Percentiles rank a stretch among this genome's conserved stretches.
Evolutionary conservation across 192 early-diverging fungal genomes (phyloP).

Genomic region (Borealophlyctis nickersoniae): DNA sequence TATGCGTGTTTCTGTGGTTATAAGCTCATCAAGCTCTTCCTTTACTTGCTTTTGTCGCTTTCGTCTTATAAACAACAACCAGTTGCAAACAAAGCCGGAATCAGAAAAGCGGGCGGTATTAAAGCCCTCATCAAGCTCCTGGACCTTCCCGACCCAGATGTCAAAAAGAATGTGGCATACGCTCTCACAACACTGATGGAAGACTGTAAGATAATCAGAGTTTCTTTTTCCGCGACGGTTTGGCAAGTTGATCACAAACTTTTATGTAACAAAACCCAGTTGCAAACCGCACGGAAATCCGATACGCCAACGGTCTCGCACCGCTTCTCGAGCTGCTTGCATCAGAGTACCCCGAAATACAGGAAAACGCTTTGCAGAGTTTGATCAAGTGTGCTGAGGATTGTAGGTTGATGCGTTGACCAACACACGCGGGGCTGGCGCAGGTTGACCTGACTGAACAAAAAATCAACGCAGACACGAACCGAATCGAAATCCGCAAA

Average conservation of each 20-base stretch:
- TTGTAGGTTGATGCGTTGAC: constrained; percentile 20
- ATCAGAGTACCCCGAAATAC: constrained; percentile 48
- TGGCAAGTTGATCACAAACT: neutral
- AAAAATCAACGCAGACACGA: constrained; percentile 27
- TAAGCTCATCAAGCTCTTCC: neutral
- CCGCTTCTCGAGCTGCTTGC: constrained; percentile 45
- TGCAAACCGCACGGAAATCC: constrained; percentile 45
- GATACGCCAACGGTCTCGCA: constrained; percentile 44
- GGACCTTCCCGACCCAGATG: constrained; percentile 52
- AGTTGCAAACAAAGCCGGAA: constrained; percentile 54
- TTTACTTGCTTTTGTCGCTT: neutral
- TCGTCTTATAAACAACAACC: neutral
- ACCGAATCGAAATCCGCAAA: constrained; percentile 46
- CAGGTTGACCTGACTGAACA: neutral
- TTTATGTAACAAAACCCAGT: too few species aligned
- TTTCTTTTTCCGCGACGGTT: neutral
- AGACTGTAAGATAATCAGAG: constrained; percentile 39
- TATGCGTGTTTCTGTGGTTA: neutral
- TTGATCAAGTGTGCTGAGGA: constrained; percentile 48
- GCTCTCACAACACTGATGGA: constrained; percentile 45
- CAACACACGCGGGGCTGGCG: neutral
- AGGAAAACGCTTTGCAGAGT: constrained; percentile 44
- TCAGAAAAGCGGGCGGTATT: constrained; percentile 49
- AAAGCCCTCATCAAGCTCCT: constrained; percentile 50
- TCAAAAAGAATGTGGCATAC: constrained; percentile 48